phyloP scores from a whole-genome alignment of 2,329 filamentous ascomycete genomes.

The Diaporthe sp. region DNA sequence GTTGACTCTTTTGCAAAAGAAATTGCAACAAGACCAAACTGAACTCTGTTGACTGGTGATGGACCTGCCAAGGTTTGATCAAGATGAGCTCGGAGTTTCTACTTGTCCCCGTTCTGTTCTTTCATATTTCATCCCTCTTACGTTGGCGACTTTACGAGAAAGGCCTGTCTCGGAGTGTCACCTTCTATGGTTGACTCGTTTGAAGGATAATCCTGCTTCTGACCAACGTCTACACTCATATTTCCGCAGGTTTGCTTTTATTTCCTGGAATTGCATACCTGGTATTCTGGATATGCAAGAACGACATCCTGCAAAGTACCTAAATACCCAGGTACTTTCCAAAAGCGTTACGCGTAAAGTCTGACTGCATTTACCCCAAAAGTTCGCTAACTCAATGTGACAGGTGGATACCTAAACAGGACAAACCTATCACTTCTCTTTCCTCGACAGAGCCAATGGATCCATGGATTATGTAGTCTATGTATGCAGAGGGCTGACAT shows the following conservation, averaged over 20 bases:
- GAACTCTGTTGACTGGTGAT: not conserved
- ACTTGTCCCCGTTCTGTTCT: not conserved
- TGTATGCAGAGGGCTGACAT: not conserved
- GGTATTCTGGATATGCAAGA: not conserved
- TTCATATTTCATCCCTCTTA: not conserved
- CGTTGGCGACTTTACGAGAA: not conserved
- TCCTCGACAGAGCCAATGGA: not conserved
- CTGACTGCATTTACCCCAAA: not conserved
- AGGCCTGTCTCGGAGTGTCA: not conserved
- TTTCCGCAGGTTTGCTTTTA: not conserved
- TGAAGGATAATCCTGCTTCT: not conserved
- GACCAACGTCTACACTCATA: not conserved
- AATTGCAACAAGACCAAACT: not conserved
- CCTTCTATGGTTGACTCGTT: not conserved
- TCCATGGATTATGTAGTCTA: not conserved
- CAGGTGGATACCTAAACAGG: not conserved
- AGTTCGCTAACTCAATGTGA: not conserved
- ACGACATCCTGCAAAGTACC: not conserved
- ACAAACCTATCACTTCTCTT: not conserved
- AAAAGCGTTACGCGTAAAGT: not conserved
- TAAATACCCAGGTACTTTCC: not conserved
- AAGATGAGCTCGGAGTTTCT: not conserved
- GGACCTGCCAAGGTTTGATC: not conserved
- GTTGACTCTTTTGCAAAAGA: not conserved
- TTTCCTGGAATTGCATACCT: not conserved